Conservation (phyloP, 345 rosid genomes). For the Populus euphratica region DNA sequence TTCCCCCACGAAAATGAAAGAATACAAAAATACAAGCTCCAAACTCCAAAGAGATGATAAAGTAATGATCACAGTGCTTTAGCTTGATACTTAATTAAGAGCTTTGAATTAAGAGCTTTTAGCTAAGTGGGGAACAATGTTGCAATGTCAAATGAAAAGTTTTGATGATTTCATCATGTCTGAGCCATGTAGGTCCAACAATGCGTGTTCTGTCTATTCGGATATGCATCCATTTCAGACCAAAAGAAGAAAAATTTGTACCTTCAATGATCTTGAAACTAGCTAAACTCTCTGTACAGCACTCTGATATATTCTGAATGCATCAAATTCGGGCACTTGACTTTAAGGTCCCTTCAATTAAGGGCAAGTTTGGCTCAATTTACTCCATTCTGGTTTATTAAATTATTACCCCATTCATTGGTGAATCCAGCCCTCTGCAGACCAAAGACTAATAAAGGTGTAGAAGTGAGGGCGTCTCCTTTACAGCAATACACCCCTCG, state of each 20-base stretch:
- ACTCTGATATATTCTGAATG: not conserved
- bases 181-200: not conserved
- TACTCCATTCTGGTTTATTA: not conserved
- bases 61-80: not conserved
- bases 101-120: not conserved
- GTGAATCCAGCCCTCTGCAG: not conserved
- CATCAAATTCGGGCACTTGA: not conserved
- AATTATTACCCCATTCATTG: not conserved
- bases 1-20: slow-evolving; percentile 1
- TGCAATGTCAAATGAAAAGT: slow-evolving; percentile 1
- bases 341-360: not conserved
- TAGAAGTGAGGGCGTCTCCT: slow-evolving; percentile 6
- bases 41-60: not conserved
- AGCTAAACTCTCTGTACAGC: not conserved
- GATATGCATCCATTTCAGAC: not conserved
- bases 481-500: slow-evolving; percentile 16
- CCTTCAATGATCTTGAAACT: not conserved
- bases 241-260: slow-evolving; percentile 4
- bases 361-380: not conserved
- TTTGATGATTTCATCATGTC: slow-evolving; percentile 2
- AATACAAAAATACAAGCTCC: not conserved
- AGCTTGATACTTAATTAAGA: not conserved
- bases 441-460: not conserved
- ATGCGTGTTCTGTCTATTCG: not conserved
- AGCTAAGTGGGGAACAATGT: not conserved